Conservation (phyloP, 2,329 filamentous ascomycete genomes). For the Colletotrichum graminicola region DNA sequence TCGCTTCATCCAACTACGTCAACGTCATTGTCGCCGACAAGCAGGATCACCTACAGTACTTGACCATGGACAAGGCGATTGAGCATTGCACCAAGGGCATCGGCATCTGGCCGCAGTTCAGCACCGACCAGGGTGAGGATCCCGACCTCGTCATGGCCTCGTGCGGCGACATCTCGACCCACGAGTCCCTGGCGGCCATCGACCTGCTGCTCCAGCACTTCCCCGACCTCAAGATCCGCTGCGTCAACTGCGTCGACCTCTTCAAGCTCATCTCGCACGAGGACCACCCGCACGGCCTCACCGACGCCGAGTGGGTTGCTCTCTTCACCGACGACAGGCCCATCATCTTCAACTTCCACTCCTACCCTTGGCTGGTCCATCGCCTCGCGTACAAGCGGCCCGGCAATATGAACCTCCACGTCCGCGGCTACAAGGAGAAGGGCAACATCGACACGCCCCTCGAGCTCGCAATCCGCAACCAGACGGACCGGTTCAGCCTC, state of each 20-base stretch:
- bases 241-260: conserved; percentile 84
- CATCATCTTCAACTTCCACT: conserved; percentile 87
- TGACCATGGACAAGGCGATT: conserved; percentile 79
- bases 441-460: conserved; percentile 87
- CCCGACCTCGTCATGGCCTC: conserved; percentile 83
- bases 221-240: conserved; percentile 79
- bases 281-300: conserved; percentile 81
- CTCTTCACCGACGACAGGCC: conserved; percentile 80
- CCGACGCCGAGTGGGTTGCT: conserved; percentile 73
- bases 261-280: conserved; percentile 80
- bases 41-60: conserved; percentile 81
- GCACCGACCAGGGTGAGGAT: conserved; percentile 75
- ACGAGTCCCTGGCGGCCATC: conserved; percentile 80
- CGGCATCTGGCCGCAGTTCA: conserved; percentile 83
- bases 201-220: conserved; percentile 79
- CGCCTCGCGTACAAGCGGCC: conserved; percentile 81
- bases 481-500: conserved; percentile 81
- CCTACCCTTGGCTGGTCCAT: conserved; percentile 84
- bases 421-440: conserved; percentile 86
- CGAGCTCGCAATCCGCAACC: conserved; percentile 82
- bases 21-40: conserved; percentile 86
- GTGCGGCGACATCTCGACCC: conserved; percentile 80
- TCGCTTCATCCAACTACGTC: conserved; percentile 81
- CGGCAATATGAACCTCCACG: conserved; percentile 75
- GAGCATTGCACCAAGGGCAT: conserved; percentile 83